Base-by-base conservation (phyloP, 2,329 filamentous ascomycete species). In the Talaromyces sp. region DNA sequence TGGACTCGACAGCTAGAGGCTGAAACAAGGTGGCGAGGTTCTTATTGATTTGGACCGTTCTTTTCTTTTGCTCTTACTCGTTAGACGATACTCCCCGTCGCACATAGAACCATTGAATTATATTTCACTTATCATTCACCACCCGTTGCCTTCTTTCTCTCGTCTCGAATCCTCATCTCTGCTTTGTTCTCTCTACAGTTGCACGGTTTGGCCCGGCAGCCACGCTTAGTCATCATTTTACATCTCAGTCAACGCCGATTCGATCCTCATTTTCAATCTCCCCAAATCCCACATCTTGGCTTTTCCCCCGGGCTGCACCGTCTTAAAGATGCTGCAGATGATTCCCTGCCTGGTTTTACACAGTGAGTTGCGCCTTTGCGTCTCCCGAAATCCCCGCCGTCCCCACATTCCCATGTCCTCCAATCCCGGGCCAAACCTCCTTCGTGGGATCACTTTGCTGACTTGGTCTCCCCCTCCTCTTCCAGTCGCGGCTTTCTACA, bases 241-340 rank as follows among this genome's bases (percentile, higher is more conserved):
- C 19, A 17, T 27, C 29, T 33, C 37, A 39, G 47, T 49, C 24
- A 29, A 29, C 20, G 37, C 27, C 36, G 36, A 45, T 24, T 39
- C 16, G 43, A 27, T 44, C 32, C 14, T 43, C 43, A 9, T 22
- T 46, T 22, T 22, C 14, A 17, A 11, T 27, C 13, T 44, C 16
- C 37, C 27, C 33, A 51, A 44, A 33, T 27, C 30, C 22, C 41
- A 33, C 37, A 16, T 39, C 42, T 37, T 35, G 33, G 22, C 29
- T 3, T 49, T 53, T 27, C 17, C 11, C 14, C 42, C 20, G 17
- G 44, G 41, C 50, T 46, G 49, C 32, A 39, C 33, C 56, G 51
- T 35, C 16, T 58, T 52, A 61, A 72, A 69, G 58, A 72, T 72
- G 70, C 65, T 70, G 60, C 60, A 63, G 57, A 65, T 61, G 58